phyloP scores from a whole-genome alignment of 1,284 basidiomycete species.

The Malassezia arunalokei region DNA sequence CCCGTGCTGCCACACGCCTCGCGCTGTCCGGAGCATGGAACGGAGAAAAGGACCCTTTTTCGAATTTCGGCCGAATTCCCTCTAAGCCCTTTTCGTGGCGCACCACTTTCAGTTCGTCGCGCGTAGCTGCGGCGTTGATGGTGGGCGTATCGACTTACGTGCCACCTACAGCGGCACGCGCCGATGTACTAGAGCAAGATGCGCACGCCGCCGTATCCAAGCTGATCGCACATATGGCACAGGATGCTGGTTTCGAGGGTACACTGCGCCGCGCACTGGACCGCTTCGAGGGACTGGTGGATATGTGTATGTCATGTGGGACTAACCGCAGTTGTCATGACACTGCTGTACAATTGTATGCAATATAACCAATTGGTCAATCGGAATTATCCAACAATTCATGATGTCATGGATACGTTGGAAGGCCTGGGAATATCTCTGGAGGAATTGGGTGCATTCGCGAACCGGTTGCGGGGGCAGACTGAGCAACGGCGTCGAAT shows the following conservation, averaged over 20 bases:
- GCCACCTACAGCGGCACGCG: background rate
- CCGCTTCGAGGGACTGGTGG: constrained; percentile 6
- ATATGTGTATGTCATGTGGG: constrained; percentile 3
- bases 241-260: constrained; percentile 18
- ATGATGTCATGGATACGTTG: constrained; percentile 24
- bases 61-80: background rate
- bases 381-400: constrained; percentile 17
- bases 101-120: background rate
- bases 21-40: too few relatives aligned
- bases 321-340: constrained; percentile 3
- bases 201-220: constrained; percentile 14
- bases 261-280: constrained; percentile 1
- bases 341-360: constrained; percentile 1
- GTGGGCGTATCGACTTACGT: constrained; percentile 11
- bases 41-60: too few relatives aligned
- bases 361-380: constrained; percentile 19
- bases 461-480: background rate
- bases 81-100: background rate
- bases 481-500: background rate
- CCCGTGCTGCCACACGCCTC: background rate
- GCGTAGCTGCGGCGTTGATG: background rate
- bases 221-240: constrained; percentile 20
- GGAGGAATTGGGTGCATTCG: constrained; percentile 14
- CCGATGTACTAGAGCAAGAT: constrained; percentile 13
- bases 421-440: constrained; percentile 23